These are phyloP conservation scores for Penicillium diatomitis DNA, from an alignment of 495 filamentous ascomycete species.

Conservation along the genomic window DNA sequence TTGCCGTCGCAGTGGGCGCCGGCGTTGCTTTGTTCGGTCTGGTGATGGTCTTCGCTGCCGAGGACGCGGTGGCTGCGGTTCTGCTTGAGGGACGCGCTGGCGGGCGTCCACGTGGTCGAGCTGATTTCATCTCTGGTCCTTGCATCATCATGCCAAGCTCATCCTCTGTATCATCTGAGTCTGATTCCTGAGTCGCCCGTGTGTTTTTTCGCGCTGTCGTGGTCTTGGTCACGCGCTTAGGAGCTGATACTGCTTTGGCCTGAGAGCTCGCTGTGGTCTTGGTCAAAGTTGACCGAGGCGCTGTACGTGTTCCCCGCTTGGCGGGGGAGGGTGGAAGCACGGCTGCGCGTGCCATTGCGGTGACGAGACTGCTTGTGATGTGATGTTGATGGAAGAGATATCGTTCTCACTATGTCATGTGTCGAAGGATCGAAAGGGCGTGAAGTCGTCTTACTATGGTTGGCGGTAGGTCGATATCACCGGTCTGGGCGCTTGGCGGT, in stretches of 20 bases:
- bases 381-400: not conserved
- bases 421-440: not conserved
- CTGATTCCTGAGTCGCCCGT: slow-evolving; percentile 8
- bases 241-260: slow-evolving; percentile 6
- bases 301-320: slow-evolving; percentile 27
- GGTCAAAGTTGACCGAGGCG: slow-evolving; percentile 12
- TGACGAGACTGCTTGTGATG: not conserved
- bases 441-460: slow-evolving; percentile 1
- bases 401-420: slow-evolving; percentile 3
- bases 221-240: slow-evolving; percentile 13
- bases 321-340: slow-evolving; percentile 28
- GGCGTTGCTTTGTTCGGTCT: slow-evolving; percentile 11
- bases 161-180: slow-evolving; percentile 32
- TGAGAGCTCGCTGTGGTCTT: slow-evolving; percentile 12
- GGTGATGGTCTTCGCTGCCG: not conserved
- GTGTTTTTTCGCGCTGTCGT: slow-evolving; percentile 10
- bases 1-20: slow-evolving; percentile 1
- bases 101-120: slow-evolving; percentile 11
- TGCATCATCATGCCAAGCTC: slow-evolving; percentile 27
- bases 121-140: slow-evolving; percentile 6
- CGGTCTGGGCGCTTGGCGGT: not conserved
- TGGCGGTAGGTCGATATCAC: slow-evolving; percentile 9
- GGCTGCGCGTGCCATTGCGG: slow-evolving; percentile 34
- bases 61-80: slow-evolving; percentile 3
- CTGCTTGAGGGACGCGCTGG: slow-evolving; percentile 6